Conservation (phyloP, 805 yeast species). For the Candida chilensis region DNA sequence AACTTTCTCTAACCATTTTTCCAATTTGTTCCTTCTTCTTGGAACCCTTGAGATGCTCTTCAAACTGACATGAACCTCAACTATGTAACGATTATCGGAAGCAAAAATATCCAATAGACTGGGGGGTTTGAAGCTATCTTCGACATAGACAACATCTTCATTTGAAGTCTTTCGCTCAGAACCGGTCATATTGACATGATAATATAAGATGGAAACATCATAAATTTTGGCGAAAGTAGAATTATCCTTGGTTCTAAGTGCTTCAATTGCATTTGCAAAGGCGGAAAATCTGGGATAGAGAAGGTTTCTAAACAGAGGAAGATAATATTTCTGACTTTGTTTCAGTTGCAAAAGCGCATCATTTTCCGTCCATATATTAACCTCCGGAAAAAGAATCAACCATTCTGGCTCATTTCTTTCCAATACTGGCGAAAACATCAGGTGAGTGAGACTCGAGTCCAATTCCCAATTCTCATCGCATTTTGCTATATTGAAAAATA, state of each 20-base stretch:
- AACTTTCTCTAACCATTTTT: slow-evolving; percentile 65
- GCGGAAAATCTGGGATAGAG: slow-evolving; percentile 73
- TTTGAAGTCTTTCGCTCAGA: slow-evolving; percentile 1
- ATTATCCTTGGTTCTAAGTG: slow-evolving; percentile 20
- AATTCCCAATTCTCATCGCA: slow-evolving; percentile 69
- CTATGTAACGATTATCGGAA: slow-evolving; percentile 17
- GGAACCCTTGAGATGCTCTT: slow-evolving; percentile 41
- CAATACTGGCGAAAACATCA: slow-evolving; percentile 23
- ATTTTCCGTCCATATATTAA: slow-evolving; percentile 52
- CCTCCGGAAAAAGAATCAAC: slow-evolving; percentile 81
- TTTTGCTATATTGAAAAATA: slow-evolving; percentile 35
- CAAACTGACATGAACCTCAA: slow-evolving; percentile 39
- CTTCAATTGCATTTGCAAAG: slow-evolving; percentile 39
- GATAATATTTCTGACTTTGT: slow-evolving; percentile 44
- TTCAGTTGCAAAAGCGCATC: slow-evolving; percentile 40
- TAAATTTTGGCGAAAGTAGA: slow-evolving; percentile 36
- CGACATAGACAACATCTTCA: slow-evolving; percentile 1
- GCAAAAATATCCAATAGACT: slow-evolving; percentile 25
- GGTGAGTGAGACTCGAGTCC: slow-evolving; percentile 22
- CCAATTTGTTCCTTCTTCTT: slow-evolving; percentile 42
- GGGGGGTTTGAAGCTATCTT: slow-evolving; percentile 19
- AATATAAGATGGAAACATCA: slow-evolving; percentile 46
- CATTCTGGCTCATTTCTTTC: slow-evolving; percentile 39
- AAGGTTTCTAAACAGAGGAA: slow-evolving; percentile 52
- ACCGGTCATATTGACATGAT: slow-evolving; percentile 4